Percentiles rank a stretch among this genome's conserved stretches.
phyloP scores from a whole-genome alignment of 305 asterid genomes.

The Fraxinus albicans region DNA sequence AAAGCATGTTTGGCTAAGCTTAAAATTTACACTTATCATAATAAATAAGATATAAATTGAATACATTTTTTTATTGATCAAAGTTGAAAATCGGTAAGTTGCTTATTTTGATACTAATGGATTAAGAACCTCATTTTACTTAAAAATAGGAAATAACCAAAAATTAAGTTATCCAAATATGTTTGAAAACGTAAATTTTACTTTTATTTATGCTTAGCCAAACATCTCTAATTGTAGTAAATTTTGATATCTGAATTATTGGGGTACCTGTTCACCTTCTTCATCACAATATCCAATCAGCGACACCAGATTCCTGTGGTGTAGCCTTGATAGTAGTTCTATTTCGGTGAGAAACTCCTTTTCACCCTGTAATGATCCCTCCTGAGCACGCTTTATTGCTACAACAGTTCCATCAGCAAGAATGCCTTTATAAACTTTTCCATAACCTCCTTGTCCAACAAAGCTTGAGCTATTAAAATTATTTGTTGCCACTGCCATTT shows the following conservation, averaged over 20 bases:
- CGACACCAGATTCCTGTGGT: conserved; percentile 76
- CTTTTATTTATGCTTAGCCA: neutral
- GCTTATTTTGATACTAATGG: neutral
- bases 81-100: neutral
- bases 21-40: neutral
- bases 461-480: conserved; percentile 50
- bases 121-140: neutral
- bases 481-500: conserved; percentile 62
- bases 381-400: conserved; percentile 79
- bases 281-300: conserved; percentile 80
- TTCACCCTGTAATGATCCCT: conserved; percentile 81
- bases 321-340: conserved; percentile 73
- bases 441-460: conserved; percentile 84
- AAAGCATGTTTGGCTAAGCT: neutral
- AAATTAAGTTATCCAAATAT: neutral
- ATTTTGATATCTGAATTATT: neutral
- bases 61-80: neutral
- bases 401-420: conserved; percentile 65
- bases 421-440: conserved; percentile 69
- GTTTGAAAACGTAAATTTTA: neutral
- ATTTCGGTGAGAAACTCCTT: conserved; percentile 83
- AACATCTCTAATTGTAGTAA: neutral
- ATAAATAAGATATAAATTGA: neutral
- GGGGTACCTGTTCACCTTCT: conserved; percentile 74
- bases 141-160: neutral